Conservation (phyloP, 805 yeast species). For the Candida manassasensis region DNA sequence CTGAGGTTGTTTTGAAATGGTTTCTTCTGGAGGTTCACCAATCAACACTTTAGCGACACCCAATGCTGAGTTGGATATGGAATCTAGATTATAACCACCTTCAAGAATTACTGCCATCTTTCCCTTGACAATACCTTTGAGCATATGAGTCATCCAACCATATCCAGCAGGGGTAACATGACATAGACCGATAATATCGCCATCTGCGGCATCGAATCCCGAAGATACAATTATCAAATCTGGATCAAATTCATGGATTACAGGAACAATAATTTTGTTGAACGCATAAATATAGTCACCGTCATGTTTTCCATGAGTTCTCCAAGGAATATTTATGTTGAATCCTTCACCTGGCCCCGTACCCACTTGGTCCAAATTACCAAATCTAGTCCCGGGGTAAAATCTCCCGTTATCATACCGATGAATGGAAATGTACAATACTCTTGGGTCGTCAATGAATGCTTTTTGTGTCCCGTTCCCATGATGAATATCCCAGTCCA, state of each 20-base stretch:
- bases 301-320: conserved; percentile 84
- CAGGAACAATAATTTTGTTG: conserved; percentile 78
- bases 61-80: conserved; percentile 85
- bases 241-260: conserved; percentile 84
- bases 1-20: conserved; percentile 62
- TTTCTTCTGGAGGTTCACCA: conserved; percentile 91
- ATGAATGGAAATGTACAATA: conserved; percentile 85
- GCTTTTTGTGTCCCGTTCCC: conserved; percentile 98
- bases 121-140: conserved; percentile 84
- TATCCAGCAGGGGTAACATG: conserved; percentile 94
- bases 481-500: conserved; percentile 99
- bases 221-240: conserved; percentile 90
- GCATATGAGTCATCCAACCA: conserved; percentile 91
- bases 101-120: conserved; percentile 85
- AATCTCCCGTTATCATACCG: conserved; percentile 88
- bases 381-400: conserved; percentile 91
- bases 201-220: conserved; percentile 98
- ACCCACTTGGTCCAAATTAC: conserved; percentile 78
- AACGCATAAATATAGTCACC: conserved; percentile 95
- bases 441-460: conserved; percentile 83
- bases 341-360: conserved; percentile 83
- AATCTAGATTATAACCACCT: conserved; percentile 93
- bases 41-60: conserved; percentile 87
- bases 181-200: conserved; percentile 95
- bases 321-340: conserved; percentile 92